Percentiles rank a stretch among this genome's conserved stretches.
These are phyloP conservation scores for Tetracladium marchalianum DNA, from an alignment of 495 filamentous ascomycete species.

Conservation along the genomic window DNA sequence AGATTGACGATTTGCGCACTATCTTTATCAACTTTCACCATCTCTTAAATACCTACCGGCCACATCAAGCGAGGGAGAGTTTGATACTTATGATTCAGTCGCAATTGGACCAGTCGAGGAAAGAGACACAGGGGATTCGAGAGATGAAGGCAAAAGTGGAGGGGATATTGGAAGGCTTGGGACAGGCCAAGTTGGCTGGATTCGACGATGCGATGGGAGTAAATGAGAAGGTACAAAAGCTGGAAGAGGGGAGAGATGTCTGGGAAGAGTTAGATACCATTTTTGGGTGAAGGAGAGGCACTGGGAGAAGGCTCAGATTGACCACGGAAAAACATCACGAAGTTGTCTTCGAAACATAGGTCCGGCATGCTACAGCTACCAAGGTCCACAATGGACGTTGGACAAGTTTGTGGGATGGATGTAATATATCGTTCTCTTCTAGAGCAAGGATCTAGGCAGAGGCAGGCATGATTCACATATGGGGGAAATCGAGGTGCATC, in stretches of 20 bases:
- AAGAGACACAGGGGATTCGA: conserved; percentile 70
- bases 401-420: no score
- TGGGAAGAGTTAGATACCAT: conserved; percentile 16
- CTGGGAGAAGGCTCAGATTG: background rate
- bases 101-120: conserved; percentile 59
- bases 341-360: no score
- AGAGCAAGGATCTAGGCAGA: no score
- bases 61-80: conserved; percentile 88
- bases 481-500: no score
- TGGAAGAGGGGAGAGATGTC: conserved; percentile 13
- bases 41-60: conserved; percentile 86
- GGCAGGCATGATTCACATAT: no score
- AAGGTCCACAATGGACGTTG: no score
- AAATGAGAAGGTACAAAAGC: conserved; percentile 4
- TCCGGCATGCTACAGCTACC: no score
- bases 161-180: conserved; percentile 53
- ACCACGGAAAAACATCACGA: no score
- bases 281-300: conserved; percentile 10
- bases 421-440: no score
- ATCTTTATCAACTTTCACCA: conserved; percentile 84
- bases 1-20: conserved; percentile 65
- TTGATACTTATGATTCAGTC: conserved; percentile 89
- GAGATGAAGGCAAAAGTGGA: conserved; percentile 64
- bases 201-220: conserved; percentile 7
- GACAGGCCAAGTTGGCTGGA: conserved; percentile 29